A percentile compares a stretch with the other conserved stretches of the same genome.
Evolutionary conservation across 176 grass and related monocot genomes (phyloP).

Genomic region (Avena sativa): DNA sequence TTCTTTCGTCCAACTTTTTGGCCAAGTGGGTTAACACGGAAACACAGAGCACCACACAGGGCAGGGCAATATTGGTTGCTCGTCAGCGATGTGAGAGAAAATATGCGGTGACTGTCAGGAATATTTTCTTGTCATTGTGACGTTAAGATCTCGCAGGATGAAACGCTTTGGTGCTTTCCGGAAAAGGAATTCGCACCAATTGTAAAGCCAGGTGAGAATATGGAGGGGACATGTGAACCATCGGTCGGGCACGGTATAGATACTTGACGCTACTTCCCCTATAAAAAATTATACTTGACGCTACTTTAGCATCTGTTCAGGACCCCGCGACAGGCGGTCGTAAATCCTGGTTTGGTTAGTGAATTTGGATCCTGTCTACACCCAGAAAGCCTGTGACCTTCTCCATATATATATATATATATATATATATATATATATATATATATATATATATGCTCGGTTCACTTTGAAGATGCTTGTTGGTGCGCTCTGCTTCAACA

Average conservation of each 20-base stretch:
- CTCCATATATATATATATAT: too few relatives aligned
- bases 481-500: slow-evolving; percentile 1
- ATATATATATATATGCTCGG: too few relatives aligned
- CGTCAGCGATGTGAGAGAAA: too few relatives aligned
- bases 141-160: not conserved
- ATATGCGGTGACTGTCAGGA: not conserved
- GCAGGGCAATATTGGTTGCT: too few relatives aligned
- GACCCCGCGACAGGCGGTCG: not conserved
- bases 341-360: not conserved
- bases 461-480: slow-evolving; percentile 35
- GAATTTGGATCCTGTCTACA: not conserved
- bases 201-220: not conserved
- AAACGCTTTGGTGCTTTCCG: not conserved
- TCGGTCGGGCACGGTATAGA: not conserved
- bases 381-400: not conserved
- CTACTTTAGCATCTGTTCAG: not conserved
- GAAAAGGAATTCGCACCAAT: not conserved
- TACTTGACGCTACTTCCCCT: not conserved
- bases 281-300: not conserved
- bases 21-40: too few relatives aligned
- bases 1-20: too few relatives aligned
- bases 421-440: too few relatives aligned
- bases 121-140: not conserved
- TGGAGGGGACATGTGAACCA: not conserved
- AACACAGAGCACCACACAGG: too few relatives aligned